These are phyloP conservation scores for Suhomyces sp. DNA, from an alignment of 805 yeast genomes.

Conservation along the genomic window DNA sequence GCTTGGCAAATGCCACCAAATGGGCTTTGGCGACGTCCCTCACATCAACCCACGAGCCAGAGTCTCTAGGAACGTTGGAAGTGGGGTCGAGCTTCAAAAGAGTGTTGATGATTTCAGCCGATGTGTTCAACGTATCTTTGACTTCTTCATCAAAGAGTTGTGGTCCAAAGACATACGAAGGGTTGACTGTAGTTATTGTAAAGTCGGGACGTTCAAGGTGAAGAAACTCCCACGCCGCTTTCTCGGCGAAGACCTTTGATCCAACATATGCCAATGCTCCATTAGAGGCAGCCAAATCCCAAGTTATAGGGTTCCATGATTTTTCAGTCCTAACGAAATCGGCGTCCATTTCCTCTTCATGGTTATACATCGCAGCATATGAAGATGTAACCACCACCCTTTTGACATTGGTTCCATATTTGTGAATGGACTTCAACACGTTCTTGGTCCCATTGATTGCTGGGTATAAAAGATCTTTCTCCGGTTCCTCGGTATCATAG, in stretches of 20 bases:
- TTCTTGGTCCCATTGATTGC: conserved; percentile 58
- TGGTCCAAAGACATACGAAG: conserved; percentile 20
- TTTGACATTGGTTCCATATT: conserved; percentile 45
- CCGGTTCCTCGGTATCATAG: conserved; percentile 42
- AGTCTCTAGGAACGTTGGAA: conserved; percentile 4
- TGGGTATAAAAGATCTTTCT: conserved; percentile 51
- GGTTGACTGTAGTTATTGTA: conserved; percentile 13
- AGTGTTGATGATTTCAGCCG: conserved; percentile 11
- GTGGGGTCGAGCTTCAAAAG: conserved; percentile 9
- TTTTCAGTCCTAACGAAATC: conserved; percentile 8
- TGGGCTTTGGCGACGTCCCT: conserved; percentile 24
- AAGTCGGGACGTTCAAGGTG: conserved; percentile 15
- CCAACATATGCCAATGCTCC: conserved; percentile 23
- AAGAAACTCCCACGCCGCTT: conserved; percentile 30
- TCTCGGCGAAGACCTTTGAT: conserved; percentile 36
- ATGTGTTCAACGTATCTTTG: conserved; percentile 13
- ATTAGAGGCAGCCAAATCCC: conserved; percentile 20
- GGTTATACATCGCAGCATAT: conserved; percentile 43
- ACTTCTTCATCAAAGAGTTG: conserved; percentile 16
- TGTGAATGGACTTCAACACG: conserved; percentile 44
- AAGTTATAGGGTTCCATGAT: conserved; percentile 12
- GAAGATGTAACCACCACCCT: conserved; percentile 57
- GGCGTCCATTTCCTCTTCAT: conserved; percentile 16
- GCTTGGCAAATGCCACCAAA: conserved; percentile 13
- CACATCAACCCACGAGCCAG: conserved; percentile 15